These are phyloP conservation scores for Pyrenula aspistea DNA, from an alignment of 495 filamentous ascomycete species.

Conservation along the genomic window DNA sequence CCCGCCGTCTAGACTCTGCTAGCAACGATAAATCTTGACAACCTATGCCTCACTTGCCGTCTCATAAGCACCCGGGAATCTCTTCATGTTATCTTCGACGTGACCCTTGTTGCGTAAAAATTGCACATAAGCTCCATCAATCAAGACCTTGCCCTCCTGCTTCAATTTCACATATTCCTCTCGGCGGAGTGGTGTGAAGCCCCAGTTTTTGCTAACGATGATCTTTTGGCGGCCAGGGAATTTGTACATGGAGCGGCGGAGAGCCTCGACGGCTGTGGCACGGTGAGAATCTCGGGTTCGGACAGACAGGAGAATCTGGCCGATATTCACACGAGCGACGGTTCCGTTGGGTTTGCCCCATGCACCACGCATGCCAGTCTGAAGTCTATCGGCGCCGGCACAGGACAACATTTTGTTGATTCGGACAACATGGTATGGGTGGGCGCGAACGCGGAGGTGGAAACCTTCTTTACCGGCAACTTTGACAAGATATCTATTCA, in stretches of 20 bases:
- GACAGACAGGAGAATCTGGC: conserved; percentile 93
- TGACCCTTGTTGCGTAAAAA: conserved; percentile 87
- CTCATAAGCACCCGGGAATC: conserved; percentile 86
- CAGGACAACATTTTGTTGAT: conserved; percentile 99
- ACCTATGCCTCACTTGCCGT: conserved; percentile 33
- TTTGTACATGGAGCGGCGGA: conserved; percentile 99
- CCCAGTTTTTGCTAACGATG: conserved; percentile 99
- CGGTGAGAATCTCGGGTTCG: conserved; percentile 90
- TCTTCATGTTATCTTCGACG: conserved; percentile 74
- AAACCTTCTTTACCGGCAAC: conserved; percentile 95
- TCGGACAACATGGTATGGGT: conserved; percentile 98
- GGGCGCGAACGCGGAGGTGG: conserved; percentile 95
- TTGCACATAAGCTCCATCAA: conserved; percentile 98
- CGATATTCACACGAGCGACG: conserved; percentile 98
- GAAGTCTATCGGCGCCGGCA: conserved; percentile 98
- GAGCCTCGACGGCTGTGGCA: conserved; percentile 88
- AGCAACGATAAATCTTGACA: neutral
- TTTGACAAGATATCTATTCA: conserved; percentile 79
- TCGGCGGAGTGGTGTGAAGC: conserved; percentile 93
- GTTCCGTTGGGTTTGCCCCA: conserved; percentile 98
- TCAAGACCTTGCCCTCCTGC: conserved; percentile 75
- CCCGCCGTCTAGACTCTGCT: too few relatives aligned
- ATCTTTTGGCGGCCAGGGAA: conserved; percentile 99
- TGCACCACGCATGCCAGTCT: conserved; percentile 99
- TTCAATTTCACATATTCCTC: conserved; percentile 93